Base-by-base conservation (phyloP, 2,329 filamentous ascomycete genomes). In the Clarireedia paspali region DNA sequence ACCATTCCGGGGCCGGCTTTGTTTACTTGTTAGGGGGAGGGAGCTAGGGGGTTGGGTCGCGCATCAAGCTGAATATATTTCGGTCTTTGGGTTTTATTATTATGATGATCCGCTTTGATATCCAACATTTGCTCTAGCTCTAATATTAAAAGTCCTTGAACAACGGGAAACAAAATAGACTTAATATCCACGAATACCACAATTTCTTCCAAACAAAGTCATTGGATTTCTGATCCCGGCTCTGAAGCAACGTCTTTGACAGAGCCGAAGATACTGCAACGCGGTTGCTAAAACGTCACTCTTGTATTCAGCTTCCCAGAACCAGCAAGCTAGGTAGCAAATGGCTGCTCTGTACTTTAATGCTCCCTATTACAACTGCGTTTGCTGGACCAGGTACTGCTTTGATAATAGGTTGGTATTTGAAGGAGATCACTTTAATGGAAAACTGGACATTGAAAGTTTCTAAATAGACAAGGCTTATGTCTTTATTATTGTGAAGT, bases 1-100 rank as follows among this genome's bases (percentile, higher is more conserved):
- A 70, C 72, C 46, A 71, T 74, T 47, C 66, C 65, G 12, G 71
- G 74, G 55, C 72, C 73, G 49, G 68, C 70, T 4, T 67, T 73
- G n/a, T 59, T 68, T 54, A 63, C 52, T 2, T 70, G 70, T 42
- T 62, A 57, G 17, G 12, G 12, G 23, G 15, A 12, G 6, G 34
- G 23, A 14, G n/a, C 23, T 3, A 4, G 12, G 5, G 9, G 6
- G 5, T 15, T 27, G 6, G 7, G 9, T 2, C 10, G 30, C 5
- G 15, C 3, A 1, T 12, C 42, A 45, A 7, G 24, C 10, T 45
- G 42, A 17, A 27, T 3, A 27, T 27, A 5, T 27, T 27, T 27
- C 26, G 26, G 5, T 7, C 26, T 27, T 27, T 27, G 0, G 6
- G 26, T 7, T 7, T 45, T 20, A 14, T 45, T 14, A 45, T 17